These are phyloP conservation scores for Talaromyces thailandensis DNA, from an alignment of 495 filamentous ascomycete species.

Conservation along the genomic window DNA sequence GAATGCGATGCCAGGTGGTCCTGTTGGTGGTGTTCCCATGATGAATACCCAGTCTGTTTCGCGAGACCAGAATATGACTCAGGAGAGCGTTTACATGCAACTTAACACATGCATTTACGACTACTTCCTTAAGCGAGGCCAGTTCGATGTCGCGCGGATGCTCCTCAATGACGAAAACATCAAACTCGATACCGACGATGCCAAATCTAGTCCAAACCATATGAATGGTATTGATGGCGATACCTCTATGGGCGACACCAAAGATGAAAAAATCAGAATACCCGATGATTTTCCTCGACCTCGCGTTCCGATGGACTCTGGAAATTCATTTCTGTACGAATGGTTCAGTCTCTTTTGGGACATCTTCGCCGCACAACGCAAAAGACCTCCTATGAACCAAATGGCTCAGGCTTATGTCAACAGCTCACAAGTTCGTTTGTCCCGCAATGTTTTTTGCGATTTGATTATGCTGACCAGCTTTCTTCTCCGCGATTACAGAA, in stretches of 20 bases:
- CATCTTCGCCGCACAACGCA: conserved; percentile 71
- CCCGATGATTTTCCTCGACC: conserved; percentile 75
- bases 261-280: conserved; percentile 64
- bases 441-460: background rate
- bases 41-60: conserved; percentile 58
- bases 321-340: conserved; percentile 76
- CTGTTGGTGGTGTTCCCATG: conserved; percentile 61
- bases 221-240: conserved; percentile 73
- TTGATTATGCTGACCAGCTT: conserved; percentile 5
- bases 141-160: conserved; percentile 70
- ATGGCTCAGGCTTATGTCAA: conserved; percentile 52
- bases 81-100: conserved; percentile 61
- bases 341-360: conserved; percentile 99
- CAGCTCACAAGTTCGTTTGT: conserved; percentile 67
- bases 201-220: conserved; percentile 47
- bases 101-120: conserved; percentile 98
- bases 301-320: conserved; percentile 49
- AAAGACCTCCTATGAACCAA: conserved; percentile 47
- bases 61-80: conserved; percentile 35
- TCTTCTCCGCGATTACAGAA: conserved; percentile 17
- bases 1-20: conserved; percentile 51
- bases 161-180: conserved; percentile 46
- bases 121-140: conserved; percentile 77
- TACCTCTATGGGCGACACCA: conserved; percentile 71
- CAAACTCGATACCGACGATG: conserved; percentile 49